Percentiles rank a stretch among this genome's conserved stretches.
phyloP scores from a whole-genome alignment of 2,329 filamentous ascomycete species.

The Penicillium sp. region DNA sequence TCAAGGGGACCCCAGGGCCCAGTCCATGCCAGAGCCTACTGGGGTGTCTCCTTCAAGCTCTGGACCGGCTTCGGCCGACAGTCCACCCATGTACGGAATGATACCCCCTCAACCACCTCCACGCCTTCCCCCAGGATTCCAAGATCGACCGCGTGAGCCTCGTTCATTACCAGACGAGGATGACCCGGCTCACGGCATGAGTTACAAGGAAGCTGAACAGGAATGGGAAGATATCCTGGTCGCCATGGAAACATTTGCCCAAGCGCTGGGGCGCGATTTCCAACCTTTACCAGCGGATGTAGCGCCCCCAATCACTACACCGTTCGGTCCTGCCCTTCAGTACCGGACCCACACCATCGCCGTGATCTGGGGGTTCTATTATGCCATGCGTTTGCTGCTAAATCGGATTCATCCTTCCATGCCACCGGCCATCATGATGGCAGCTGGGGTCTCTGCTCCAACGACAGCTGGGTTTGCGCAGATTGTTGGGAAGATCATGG shows the following conservation, averaged over 20 bases:
- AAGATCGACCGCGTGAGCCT: conserved; percentile 41
- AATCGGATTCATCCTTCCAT: conserved; percentile 81
- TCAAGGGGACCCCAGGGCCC: conserved; percentile 8
- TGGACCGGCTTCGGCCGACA: conserved; percentile 13
- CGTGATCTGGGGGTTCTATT: conserved; percentile 82
- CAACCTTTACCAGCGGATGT: conserved; percentile 71
- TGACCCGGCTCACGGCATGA: conserved; percentile 61
- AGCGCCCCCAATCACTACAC: conserved; percentile 60
- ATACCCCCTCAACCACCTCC: conserved; percentile 44
- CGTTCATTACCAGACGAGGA: conserved; percentile 36
- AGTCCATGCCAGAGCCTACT: background rate
- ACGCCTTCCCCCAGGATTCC: conserved; percentile 54
- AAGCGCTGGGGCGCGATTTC: conserved; percentile 71
- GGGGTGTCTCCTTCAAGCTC: background rate
- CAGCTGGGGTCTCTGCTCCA: conserved; percentile 72
- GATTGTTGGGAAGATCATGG: conserved; percentile 75
- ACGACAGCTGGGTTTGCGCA: conserved; percentile 71
- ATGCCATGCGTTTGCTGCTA: conserved; percentile 81
- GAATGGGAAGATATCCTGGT: conserved; percentile 67
- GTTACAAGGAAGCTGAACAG: conserved; percentile 66
- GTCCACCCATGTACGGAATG: conserved; percentile 52
- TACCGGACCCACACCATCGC: conserved; percentile 87
- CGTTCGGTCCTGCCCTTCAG: conserved; percentile 78
- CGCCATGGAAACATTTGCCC: conserved; percentile 48
- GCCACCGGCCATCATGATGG: conserved; percentile 86